Evolutionary conservation across 2,329 filamentous ascomycete species (phyloP), one percentile per base, ranked within the genome.

Genomic region (Talaromyces sp.): DNA sequence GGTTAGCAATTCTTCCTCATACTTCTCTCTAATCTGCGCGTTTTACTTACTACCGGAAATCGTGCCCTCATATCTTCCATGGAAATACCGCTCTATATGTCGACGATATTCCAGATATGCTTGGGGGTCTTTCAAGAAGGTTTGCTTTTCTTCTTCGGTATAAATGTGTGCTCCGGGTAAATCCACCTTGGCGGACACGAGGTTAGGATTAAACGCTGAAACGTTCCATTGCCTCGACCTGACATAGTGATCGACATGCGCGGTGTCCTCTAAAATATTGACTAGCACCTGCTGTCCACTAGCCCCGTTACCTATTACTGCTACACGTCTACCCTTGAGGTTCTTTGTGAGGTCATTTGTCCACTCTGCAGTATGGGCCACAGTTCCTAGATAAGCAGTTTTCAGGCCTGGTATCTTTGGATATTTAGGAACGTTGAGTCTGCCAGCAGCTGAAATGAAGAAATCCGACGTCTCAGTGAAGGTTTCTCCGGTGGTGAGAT

Each of bases 31-130:
- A 18, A 62, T 50, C 21, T 48, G 23, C 4, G 46, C 48, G 18
- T 44, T 46, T 28, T 28, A 52, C 44, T 48, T 42, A 33, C 60
- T 62, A 12, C 52, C 39, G 14, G 50, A 56, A 48, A 58, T 42
- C 2, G 18, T 33, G 21, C 37, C 60, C 23, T 62, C 37, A 8
- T 58, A 62, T 57, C 52, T 56, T n/a, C 60, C 59, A 28, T 65
- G 57, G 14, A 66, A 63, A 25, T 44, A 37, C 21, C 40, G 40
- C n/a, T 65, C 64, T 33, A 65, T 28, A 25, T 16, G 14, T 35
- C 33, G 46, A 14, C 62, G 62, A 48, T 56, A 64, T 23, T 61
- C 55, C n/a, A 60, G 39, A 42, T 65, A 63, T 52, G 62, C 62
- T 14, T 58, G 18, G 1, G 50, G 48, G 23, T 64, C 40, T 2